Base-by-base conservation (phyloP, 1,139 yeast genomes). In the Hansenula anomala region DNA sequence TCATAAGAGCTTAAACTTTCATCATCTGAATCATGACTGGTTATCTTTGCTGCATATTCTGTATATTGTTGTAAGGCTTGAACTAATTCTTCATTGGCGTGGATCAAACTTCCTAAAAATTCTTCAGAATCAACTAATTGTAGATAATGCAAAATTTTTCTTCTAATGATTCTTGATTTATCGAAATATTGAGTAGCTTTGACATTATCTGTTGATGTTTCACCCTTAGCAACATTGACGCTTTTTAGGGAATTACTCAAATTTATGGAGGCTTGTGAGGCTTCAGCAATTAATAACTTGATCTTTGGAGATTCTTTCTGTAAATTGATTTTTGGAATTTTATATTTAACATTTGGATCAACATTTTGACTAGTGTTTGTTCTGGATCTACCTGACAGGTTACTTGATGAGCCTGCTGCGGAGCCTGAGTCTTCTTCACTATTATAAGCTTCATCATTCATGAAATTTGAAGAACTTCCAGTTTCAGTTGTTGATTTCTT, bases 31-130 rank as follows among this genome's bases (percentile, higher is more conserved):
- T n/a, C n/a, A n/a, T n/a, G n/a, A n/a, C n/a, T n/a, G n/a, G n/a
- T n/a, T n/a, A n/a, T n/a, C n/a, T n/a, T n/a, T n/a, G 72, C 71
- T 46, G 81, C 70, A 52, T 59, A 58, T 39, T 73, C 71, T 46
- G 90, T 96, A 58, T 79, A 89, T 44, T 69, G 63, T 51, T 80
- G 78, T 54, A 92, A 71, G 0, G 89, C 81, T 6, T 67, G 67
- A 11, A 92, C 95, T 46, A 92, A 71, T 55, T 84, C 90, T 54
- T 92, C 98, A 58, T 92, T 92, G 36, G 96, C 95, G 47, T 78
- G 83, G 44, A 92, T 77, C 49, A 92, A 70, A 37, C 90, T 75
- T 10, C 97, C 97, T 51, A 92, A 65, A 48, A 81, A 84, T 55
- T 87, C 96, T 48, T 89, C 97, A 32, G 71, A 71, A 41, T 79